phyloP scores from a whole-genome alignment of 495 filamentous ascomycete genomes.

The Glarea lozoyensis region DNA sequence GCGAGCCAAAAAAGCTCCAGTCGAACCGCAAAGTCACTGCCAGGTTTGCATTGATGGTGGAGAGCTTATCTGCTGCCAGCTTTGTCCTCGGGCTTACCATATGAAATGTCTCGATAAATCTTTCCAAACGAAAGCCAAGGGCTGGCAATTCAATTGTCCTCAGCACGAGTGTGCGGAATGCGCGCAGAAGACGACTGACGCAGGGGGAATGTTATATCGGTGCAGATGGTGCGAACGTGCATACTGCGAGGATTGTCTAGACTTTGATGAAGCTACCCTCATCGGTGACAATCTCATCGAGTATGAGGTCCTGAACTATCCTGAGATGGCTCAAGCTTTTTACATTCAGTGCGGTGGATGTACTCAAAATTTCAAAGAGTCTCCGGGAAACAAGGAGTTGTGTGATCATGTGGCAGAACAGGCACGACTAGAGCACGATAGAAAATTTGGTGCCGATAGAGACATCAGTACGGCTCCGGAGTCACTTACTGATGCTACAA shows the following conservation, averaged over 20 bases:
- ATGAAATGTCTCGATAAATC: constrained; percentile 36
- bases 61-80: constrained; percentile 36
- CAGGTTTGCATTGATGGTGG: constrained; percentile 45
- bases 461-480: constrained; percentile 17
- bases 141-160: constrained; percentile 42
- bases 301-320: constrained; percentile 40
- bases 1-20: constrained; percentile 29
- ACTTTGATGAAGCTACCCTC: constrained; percentile 42
- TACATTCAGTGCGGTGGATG: constrained; percentile 42
- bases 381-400: constrained; percentile 22
- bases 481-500: constrained; percentile 31
- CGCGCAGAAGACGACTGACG: constrained; percentile 41
- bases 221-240: constrained; percentile 49
- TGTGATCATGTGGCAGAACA: constrained; percentile 21
- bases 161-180: constrained; percentile 52
- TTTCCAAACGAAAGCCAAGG: constrained; percentile 26
- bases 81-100: constrained; percentile 52
- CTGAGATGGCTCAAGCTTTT: constrained; percentile 32
- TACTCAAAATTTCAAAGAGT: constrained; percentile 25
- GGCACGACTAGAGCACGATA: constrained; percentile 19
- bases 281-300: constrained; percentile 42
- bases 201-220: constrained; percentile 50
- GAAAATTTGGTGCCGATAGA: constrained; percentile 4
- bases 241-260: constrained; percentile 55
- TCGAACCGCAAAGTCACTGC: constrained; percentile 47